A percentile compares a stretch with the other conserved stretches of the same genome.
Evolutionary conservation across 345 rosid species (phyloP).

Genomic region (Durio zibethinus): DNA sequence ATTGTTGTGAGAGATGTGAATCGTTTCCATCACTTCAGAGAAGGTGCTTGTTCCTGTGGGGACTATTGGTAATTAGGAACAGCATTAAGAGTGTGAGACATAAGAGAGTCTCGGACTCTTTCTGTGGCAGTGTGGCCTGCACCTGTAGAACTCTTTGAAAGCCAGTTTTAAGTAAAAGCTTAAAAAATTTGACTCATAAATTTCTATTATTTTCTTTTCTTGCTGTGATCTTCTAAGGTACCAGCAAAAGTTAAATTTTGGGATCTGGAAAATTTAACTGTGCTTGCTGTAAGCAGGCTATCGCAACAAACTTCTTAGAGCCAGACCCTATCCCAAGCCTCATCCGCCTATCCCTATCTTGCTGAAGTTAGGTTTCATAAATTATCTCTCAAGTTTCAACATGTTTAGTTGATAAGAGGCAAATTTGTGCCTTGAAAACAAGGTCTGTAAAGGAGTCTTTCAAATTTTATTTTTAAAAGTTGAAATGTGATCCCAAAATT

Average conservation of each 20-base stretch:
- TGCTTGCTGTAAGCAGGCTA: neutral
- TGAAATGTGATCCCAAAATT: no score
- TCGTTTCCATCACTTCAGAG: slow-evolving; percentile 1
- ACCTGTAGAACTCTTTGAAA: neutral
- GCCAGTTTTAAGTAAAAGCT: neutral
- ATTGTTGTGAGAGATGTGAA: slow-evolving; percentile 9
- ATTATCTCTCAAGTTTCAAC: neutral
- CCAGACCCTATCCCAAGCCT: neutral
- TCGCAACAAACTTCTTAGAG: neutral
- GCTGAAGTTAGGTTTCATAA: neutral
- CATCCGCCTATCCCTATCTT: neutral
- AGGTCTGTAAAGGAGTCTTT: no score
- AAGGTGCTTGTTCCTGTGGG: slow-evolving; percentile 3
- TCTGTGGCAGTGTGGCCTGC: neutral
- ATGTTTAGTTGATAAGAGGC: neutral
- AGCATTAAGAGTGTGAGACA: neutral
- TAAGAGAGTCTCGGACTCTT: neutral
- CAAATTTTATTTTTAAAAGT: no score
- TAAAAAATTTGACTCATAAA: neutral
- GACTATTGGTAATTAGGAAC: slow-evolving; percentile 5
- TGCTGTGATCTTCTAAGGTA: neutral
- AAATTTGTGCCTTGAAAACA: no score
- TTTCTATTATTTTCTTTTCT: neutral
- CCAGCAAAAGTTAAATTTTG: neutral
- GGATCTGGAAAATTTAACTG: neutral